A percentile compares a stretch with the other conserved stretches of the same genome.
Conservation (phyloP, 768 basidiomycete species). For the Russula earlei region DNA sequence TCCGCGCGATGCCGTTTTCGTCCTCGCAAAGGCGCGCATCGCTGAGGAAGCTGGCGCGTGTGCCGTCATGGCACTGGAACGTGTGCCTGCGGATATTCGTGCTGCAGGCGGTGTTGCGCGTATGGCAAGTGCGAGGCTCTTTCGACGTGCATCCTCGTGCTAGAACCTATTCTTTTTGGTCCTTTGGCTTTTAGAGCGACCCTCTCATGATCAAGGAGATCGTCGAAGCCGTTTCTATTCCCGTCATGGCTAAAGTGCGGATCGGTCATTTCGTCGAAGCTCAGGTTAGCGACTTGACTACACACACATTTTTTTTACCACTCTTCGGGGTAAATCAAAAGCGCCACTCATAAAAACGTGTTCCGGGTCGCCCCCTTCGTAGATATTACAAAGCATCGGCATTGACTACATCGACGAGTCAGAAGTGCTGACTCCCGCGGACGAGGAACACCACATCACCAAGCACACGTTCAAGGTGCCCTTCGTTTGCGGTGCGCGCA, state of each 20-base stretch:
- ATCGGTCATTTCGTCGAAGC: slow-evolving; percentile 99
- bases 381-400: slow-evolving; percentile 91
- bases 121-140: slow-evolving; percentile 54
- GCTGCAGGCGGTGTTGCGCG: slow-evolving; percentile 87
- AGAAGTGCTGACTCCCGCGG: slow-evolving; percentile 91
- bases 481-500: slow-evolving; percentile 92
- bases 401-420: slow-evolving; percentile 97
- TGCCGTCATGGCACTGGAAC: slow-evolving; percentile 95
- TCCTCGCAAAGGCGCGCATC: slow-evolving; percentile 68
- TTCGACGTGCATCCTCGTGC: neutral
- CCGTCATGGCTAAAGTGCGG: slow-evolving; percentile 93
- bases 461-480: slow-evolving; percentile 94
- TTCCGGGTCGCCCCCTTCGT: neutral
- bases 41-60: slow-evolving; percentile 97
- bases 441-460: slow-evolving; percentile 94
- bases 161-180: neutral
- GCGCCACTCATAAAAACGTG: neutral
- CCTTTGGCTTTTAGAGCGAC: slow-evolving; percentile 53
- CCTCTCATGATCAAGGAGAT: slow-evolving; percentile 96
- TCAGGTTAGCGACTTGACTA: slow-evolving; percentile 40
- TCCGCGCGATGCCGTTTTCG: slow-evolving; percentile 12
- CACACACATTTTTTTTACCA: neutral
- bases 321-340: neutral
- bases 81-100: slow-evolving; percentile 93
- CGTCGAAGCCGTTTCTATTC: slow-evolving; percentile 89